Evolutionary conservation across 495 filamentous ascomycete genomes (phyloP).

Genomic region (Mytilinidion resinicola): DNA sequence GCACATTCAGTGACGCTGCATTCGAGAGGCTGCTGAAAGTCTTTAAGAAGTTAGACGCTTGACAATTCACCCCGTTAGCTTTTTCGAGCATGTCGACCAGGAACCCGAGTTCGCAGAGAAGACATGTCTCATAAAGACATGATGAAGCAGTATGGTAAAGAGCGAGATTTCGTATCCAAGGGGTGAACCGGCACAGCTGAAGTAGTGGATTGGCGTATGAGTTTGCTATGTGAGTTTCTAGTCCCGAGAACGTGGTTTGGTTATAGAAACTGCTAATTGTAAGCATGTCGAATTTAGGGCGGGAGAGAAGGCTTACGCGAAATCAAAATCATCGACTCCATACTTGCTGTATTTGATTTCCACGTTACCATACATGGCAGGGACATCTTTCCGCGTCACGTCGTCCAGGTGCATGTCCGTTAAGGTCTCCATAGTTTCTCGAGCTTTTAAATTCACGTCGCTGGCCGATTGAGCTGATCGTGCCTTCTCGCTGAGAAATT

Average conservation of each 20-base stretch:
- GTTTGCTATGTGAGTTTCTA: slow-evolving; percentile 94
- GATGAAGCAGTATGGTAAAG: slow-evolving; percentile 81
- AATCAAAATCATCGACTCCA: slow-evolving; percentile 96
- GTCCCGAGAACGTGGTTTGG: slow-evolving; percentile 77
- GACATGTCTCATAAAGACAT: slow-evolving; percentile 73
- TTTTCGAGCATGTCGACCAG: slow-evolving; percentile 98
- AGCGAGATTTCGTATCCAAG: slow-evolving; percentile 78
- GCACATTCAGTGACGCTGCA: slow-evolving; percentile 60
- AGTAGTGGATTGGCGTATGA: slow-evolving; percentile 92
- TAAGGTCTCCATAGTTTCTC: slow-evolving; percentile 57
- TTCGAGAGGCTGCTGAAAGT: slow-evolving; percentile 73
- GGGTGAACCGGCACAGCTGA: slow-evolving; percentile 86
- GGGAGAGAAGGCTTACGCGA: slow-evolving; percentile 53
- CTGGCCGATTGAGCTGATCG: slow-evolving; percentile 51
- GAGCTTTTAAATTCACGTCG: slow-evolving; percentile 42
- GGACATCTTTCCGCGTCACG: slow-evolving; percentile 61
- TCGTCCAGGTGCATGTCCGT: slow-evolving; percentile 31
- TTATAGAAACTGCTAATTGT: slow-evolving; percentile 69
- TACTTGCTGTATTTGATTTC: slow-evolving; percentile 98
- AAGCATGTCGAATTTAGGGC: neutral
- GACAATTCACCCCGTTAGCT: slow-evolving; percentile 84
- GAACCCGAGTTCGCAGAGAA: slow-evolving; percentile 92
- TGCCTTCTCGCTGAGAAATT: slow-evolving; percentile 89
- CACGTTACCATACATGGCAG: slow-evolving; percentile 78
- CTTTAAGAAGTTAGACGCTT: slow-evolving; percentile 93